These are phyloP conservation scores for Russula lepida DNA, from an alignment of 768 basidiomycete genomes.

Conservation along the genomic window DNA sequence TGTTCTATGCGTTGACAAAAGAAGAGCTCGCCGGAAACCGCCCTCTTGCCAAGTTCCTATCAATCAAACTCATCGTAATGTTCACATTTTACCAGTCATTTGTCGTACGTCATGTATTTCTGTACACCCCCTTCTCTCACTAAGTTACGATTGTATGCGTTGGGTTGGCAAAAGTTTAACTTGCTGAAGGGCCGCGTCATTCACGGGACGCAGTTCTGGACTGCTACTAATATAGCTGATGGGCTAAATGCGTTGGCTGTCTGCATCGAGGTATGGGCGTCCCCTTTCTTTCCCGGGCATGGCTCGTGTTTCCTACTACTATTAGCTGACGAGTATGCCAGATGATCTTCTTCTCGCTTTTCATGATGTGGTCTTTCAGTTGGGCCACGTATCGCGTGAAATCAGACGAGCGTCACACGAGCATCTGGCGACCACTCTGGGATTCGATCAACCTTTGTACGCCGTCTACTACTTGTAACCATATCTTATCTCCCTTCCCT, in stretches of 20 bases:
- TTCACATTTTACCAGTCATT: conserved; percentile 85
- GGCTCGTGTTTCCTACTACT: conserved; percentile 3
- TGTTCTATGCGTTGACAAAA: conserved; percentile 77
- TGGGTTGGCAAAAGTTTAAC: conserved; percentile 40
- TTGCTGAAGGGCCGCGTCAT: conserved; percentile 64
- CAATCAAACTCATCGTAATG: conserved; percentile 83
- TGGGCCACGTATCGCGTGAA: conserved; percentile 50
- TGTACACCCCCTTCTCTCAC: neutral
- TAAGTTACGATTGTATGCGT: neutral
- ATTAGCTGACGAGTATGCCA: conserved; percentile 26
- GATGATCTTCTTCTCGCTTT: conserved; percentile 74
- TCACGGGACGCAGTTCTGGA: conserved; percentile 75
- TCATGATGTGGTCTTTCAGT: conserved; percentile 83
- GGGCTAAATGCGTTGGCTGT: conserved; percentile 76
- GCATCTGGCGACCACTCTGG: conserved; percentile 62
- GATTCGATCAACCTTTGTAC: conserved; percentile 49
- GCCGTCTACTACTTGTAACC: conserved; percentile 23
- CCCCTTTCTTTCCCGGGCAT: conserved; percentile 12
- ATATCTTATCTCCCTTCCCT: neutral
- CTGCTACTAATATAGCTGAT: conserved; percentile 72
- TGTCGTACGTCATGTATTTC: conserved; percentile 34
- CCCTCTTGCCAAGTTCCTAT: conserved; percentile 77
- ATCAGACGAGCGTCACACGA: conserved; percentile 38
- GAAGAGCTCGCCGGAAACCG: conserved; percentile 67
- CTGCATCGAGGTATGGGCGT: conserved; percentile 65